Evolutionary conservation across 1,284 basidiomycete species (phyloP).

Genomic region (Takashimella tepidaria): DNA sequence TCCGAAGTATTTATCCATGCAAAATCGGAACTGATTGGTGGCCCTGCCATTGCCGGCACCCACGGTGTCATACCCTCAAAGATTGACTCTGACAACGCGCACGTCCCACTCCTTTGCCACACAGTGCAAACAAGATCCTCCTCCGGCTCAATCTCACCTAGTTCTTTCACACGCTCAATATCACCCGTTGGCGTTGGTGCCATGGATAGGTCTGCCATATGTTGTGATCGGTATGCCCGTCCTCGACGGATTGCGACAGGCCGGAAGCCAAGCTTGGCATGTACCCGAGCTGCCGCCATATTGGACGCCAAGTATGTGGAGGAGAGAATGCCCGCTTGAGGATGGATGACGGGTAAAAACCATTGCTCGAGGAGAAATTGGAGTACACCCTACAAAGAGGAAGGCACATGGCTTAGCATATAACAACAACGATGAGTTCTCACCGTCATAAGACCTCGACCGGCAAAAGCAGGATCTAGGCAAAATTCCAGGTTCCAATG

Average conservation of each 20-base stretch:
- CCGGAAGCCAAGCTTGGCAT: not conserved
- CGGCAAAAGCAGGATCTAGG: not conserved
- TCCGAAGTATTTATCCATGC: not conserved
- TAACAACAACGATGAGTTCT: no score
- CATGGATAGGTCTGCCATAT: not conserved
- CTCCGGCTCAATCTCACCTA: not conserved
- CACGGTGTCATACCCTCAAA: not conserved
- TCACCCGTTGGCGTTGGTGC: not conserved
- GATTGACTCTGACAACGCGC: not conserved
- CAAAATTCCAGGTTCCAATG: slow-evolving; percentile 1
- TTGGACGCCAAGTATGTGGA: not conserved
- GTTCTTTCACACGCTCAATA: not conserved
- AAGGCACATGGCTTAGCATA: not conserved
- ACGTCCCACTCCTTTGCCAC: not conserved
- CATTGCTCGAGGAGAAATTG: not conserved
- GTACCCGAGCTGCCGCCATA: not conserved
- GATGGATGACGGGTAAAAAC: not conserved
- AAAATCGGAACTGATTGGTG: not conserved
- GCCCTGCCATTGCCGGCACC: not conserved
- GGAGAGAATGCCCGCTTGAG: not conserved
- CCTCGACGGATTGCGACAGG: not conserved
- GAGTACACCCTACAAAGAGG: not conserved
- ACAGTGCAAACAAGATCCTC: not conserved
- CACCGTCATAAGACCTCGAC: slow-evolving; percentile 1
- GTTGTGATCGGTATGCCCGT: not conserved